phyloP scores from a whole-genome alignment of 2,329 filamentous ascomycete species.

The Aureobasidium zeae region DNA sequence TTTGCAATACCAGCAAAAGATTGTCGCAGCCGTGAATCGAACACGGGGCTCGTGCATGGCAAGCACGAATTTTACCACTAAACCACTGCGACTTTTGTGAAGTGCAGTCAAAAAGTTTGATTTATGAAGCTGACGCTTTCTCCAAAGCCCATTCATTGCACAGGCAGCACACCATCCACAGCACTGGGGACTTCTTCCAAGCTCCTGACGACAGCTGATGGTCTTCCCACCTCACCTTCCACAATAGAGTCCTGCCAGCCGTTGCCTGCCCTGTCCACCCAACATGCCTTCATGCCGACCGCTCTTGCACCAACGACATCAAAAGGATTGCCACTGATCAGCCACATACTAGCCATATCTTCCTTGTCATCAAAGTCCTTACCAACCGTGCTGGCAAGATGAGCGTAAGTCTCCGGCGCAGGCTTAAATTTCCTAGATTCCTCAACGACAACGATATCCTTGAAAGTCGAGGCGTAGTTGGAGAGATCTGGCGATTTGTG shows the following conservation, averaged over 20 bases:
- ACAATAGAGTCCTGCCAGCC: conserved; percentile 59
- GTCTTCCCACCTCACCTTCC: conserved; percentile 34
- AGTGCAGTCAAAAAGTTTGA: background rate
- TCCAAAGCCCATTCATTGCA: background rate
- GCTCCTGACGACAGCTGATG: conserved; percentile 46
- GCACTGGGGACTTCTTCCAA: conserved; percentile 48
- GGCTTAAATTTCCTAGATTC: conserved; percentile 56
- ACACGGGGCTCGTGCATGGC: conserved; percentile 16
- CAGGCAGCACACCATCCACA: conserved; percentile 19
- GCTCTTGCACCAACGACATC: conserved; percentile 57
- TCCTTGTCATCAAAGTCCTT: conserved; percentile 32
- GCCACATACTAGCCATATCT: conserved; percentile 48
- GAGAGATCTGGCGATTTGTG: conserved; percentile 47
- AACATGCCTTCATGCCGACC: conserved; percentile 54
- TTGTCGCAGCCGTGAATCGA: conserved; percentile 16
- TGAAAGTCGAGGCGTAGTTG: conserved; percentile 41
- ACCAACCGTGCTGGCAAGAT: conserved; percentile 46
- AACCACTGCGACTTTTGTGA: conserved; percentile 15
- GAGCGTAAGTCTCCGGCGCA: conserved; percentile 49
- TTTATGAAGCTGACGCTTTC: background rate
- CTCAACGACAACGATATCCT: conserved; percentile 54
- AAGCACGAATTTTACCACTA: conserved; percentile 16
- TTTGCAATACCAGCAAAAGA: conserved; percentile 6
- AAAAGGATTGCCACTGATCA: conserved; percentile 65
- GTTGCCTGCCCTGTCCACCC: conserved; percentile 53